Evolutionary conservation across 768 basidiomycete genomes (phyloP), one percentile per base, ranked within the genome.

Genomic region (Butyriboletus loyo): DNA sequence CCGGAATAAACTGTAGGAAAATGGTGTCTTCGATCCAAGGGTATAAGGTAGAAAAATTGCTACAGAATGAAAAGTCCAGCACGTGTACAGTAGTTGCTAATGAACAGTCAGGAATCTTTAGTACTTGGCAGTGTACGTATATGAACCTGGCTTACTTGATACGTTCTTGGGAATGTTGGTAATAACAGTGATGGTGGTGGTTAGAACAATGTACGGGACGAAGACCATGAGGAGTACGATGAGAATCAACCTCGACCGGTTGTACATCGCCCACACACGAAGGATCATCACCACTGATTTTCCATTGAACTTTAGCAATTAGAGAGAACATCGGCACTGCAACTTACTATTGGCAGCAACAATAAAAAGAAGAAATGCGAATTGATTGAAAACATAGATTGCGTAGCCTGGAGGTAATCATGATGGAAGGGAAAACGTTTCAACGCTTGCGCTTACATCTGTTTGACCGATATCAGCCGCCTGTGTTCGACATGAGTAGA

Each of bases 181-280:
- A 32, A 52, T 25, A 6, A 44, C 19, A 22, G 39, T n/a, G 5
- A 57, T 24, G 8, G 31, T 17, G 9, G 22, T 52, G 0, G 37
- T 31, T 21, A 49, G 1, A 5, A 57, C 7, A 22, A 58, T 6
- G 13, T 39, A 28, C 2, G 47, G 48, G 14, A 59, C 35, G 24
- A 39, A 54, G 19, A 37, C 13, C 31, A 22, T 1, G 14, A 58
- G 49, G 24, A 58, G 49, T 11, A 53, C 22, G 28, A 6, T 6
- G 11, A 59, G 32, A 13, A 59, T 41, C n/a, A 8, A 11, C 27
- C 21, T 50, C 19, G 58, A 59, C 3, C 7, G 11, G 10, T 11
- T 15, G 21, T 50, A 59, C 28, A 58, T 40, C 25, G 53, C 53
- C 37, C 42, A 55, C n/a, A 55, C 55, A 10, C 52, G 53, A 21